Percentiles rank a stretch among this genome's conserved stretches.
These are phyloP conservation scores for Polytrichum formosum DNA, from an alignment of 225 moss, liverwort and hornwort species.

Conservation along the genomic window DNA sequence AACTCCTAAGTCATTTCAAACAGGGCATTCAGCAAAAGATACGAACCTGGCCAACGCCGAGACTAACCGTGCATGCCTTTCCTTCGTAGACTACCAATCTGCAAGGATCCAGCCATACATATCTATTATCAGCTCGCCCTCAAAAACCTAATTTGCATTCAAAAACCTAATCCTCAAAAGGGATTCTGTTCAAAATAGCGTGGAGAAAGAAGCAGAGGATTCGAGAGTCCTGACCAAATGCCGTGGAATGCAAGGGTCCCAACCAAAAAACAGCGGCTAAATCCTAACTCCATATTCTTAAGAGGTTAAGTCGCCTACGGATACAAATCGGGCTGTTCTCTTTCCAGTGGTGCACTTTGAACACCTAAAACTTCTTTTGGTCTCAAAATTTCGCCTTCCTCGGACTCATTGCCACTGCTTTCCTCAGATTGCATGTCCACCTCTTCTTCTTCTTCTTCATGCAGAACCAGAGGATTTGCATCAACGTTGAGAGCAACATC, in stretches of 20 bases:
- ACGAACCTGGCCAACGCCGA: slow-evolving; percentile 48
- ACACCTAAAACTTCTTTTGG: slow-evolving; percentile 5
- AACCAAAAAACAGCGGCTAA: background rate
- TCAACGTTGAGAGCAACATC: background rate
- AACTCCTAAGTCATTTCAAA: background rate
- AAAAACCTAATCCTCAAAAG: background rate
- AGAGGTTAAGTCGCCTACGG: slow-evolving; percentile 28
- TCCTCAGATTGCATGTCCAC: slow-evolving; percentile 9
- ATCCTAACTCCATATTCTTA: no score
- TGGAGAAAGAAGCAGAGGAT: background rate
- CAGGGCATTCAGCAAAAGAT: background rate
- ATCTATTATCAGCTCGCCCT: background rate
- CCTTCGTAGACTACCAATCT: slow-evolving; percentile 38
- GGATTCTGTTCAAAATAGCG: background rate
- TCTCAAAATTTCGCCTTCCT: slow-evolving; percentile 5
- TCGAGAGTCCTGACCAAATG: no score
- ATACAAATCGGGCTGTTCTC: slow-evolving; percentile 13
- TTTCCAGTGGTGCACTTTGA: slow-evolving; percentile 9
- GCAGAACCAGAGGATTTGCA: background rate
- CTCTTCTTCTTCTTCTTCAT: background rate
- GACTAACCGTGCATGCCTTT: slow-evolving; percentile 29
- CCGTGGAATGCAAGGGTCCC: background rate
- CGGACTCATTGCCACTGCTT: slow-evolving; percentile 9
- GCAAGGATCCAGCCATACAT: slow-evolving; percentile 18
- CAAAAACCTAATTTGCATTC: background rate